Base-by-base conservation (phyloP, 2,329 filamentous ascomycete genomes). In the Penicillium sp. region DNA sequence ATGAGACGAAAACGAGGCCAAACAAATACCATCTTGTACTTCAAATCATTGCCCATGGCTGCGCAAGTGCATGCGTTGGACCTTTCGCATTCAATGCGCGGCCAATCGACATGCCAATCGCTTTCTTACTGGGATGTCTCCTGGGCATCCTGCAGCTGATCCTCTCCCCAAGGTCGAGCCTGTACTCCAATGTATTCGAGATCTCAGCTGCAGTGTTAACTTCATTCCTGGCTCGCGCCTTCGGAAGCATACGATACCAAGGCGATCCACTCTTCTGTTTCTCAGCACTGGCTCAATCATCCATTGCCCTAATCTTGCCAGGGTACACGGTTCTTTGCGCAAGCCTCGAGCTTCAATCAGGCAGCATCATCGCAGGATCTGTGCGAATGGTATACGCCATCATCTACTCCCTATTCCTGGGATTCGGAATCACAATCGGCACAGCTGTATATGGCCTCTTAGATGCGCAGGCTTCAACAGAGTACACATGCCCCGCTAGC, bases 71-170 rank as follows among this genome's bases (percentile, higher is more conserved):
- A 0, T 84, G 81, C 7, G 91, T 95, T 1, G 91, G 89, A 0
- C 90, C 90, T 0, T 95, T 95, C 67, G 90, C 89, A 3, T 96
- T 95, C 68, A 80, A 87, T 55, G 90, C 89, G 3, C 84, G 90
- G 3, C 85, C 88, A 42, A 88, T 93, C 66, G 92, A 96, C 70
- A 78, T 95, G 57, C 90, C 90, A 0, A 83, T 93, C 27, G 86
- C 87, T 21, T 95, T 95, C 70, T 55, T 91, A 0, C 81, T 96
- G 0, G 91, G 92, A 2, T 88, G 85, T 67, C 77, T 93, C 19
- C 81, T 96, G 0, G 91, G 91, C 1, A 75, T 88, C 53, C 78
- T 96, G 49, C 90, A 95, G 67, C 83, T 93, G 10, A 83, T 91
- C 27, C 77, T 92, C 5, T 88, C 90, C 0, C 90, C 91, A 0